These are phyloP conservation scores for Claviceps maximensis DNA, from an alignment of 2,329 filamentous ascomycete genomes.

Conservation along the genomic window DNA sequence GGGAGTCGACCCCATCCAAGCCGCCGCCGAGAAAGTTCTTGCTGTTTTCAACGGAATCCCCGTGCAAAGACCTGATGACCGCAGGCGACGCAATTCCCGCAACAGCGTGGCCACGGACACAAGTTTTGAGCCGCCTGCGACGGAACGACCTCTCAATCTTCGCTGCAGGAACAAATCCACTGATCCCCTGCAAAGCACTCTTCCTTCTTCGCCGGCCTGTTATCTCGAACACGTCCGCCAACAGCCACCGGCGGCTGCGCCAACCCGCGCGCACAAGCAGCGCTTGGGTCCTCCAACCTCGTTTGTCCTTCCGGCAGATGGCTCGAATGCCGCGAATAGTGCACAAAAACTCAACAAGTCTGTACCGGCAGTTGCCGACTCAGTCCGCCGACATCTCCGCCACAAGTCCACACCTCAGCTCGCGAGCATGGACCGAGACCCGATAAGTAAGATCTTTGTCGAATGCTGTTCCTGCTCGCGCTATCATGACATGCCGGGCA, in stretches of 20 bases:
- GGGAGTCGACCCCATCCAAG: constrained; percentile 7
- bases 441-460: constrained; percentile 49
- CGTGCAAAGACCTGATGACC: constrained; percentile 6
- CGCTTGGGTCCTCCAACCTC: constrained; percentile 12
- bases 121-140: constrained; percentile 23
- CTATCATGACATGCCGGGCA: constrained; percentile 52
- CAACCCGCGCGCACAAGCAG: constrained; percentile 5
- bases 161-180: constrained; percentile 8
- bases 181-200: not conserved
- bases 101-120: constrained; percentile 5
- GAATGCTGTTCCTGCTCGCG: constrained; percentile 52
- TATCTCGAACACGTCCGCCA: constrained; percentile 13
- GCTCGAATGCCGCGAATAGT: not conserved
- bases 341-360: not conserved
- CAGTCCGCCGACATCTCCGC: constrained; percentile 4
- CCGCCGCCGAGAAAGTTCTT: constrained; percentile 10
- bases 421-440: constrained; percentile 18
- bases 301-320: constrained; percentile 4
- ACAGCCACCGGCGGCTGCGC: constrained; percentile 6
- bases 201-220: constrained; percentile 3
- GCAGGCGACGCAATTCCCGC: constrained; percentile 9
- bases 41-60: constrained; percentile 10
- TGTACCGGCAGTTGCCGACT: not conserved
- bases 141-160: constrained; percentile 24
- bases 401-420: constrained; percentile 5